These are phyloP conservation scores for Trichophyton equinum DNA, from an alignment of 2,329 filamentous ascomycete species.

Conservation along the genomic window DNA sequence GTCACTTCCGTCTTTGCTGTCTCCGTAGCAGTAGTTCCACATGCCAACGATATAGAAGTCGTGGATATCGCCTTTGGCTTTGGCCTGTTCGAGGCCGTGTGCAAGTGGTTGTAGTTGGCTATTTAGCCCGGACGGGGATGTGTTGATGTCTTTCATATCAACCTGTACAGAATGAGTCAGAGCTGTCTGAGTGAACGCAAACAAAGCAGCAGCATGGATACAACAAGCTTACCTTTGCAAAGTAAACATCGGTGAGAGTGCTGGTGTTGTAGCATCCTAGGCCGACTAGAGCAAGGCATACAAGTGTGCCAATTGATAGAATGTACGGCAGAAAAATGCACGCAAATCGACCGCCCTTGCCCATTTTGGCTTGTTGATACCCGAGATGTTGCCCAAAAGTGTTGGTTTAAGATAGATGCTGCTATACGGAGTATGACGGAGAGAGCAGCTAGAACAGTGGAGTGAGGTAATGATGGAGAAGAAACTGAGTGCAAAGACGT, in stretches of 20 bases:
- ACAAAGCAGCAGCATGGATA: background rate
- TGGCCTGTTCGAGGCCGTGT: conserved; percentile 25
- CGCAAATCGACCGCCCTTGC: conserved; percentile 62
- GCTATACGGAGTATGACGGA: background rate
- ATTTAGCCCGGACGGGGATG: conserved; percentile 31
- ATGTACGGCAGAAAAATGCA: conserved; percentile 81
- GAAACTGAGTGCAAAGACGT: background rate
- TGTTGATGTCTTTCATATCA: conserved; percentile 49
- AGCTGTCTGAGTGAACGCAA: background rate
- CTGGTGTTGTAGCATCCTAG: conserved; percentile 43
- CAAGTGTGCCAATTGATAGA: conserved; percentile 63
- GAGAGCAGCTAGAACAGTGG: background rate
- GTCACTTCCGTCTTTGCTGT: conserved; percentile 41
- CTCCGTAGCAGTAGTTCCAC: conserved; percentile 72
- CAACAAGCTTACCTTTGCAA: conserved; percentile 35
- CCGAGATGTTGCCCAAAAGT: background rate
- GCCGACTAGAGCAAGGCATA: conserved; percentile 51
- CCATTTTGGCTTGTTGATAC: conserved; percentile 38
- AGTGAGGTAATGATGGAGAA: background rate
- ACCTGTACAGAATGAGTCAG: conserved; percentile 29
- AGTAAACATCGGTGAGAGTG: conserved; percentile 42
- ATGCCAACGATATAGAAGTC: conserved; percentile 71
- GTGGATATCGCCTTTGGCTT: conserved; percentile 44
- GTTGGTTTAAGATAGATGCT: background rate
- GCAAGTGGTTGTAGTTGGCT: conserved; percentile 24